A percentile compares a stretch with the other conserved stretches of the same genome.
Conservation (phyloP, 805 yeast genomes). For the Metschnikowia cubensis region DNA sequence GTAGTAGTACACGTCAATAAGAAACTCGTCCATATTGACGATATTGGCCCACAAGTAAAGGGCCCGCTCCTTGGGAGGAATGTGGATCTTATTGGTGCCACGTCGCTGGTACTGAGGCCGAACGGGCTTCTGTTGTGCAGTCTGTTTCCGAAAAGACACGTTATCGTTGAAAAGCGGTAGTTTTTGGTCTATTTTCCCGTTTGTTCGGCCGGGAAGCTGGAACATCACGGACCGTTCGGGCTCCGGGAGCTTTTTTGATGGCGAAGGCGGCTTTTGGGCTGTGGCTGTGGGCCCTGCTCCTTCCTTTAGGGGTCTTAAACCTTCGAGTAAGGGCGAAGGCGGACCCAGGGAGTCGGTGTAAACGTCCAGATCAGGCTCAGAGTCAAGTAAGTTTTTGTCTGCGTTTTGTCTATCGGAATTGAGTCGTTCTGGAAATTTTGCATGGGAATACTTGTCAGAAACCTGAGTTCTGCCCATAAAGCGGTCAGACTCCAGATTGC, state of each 20-base stretch:
- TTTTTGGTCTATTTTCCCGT: background rate
- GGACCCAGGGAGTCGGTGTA: constrained; percentile 22
- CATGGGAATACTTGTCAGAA: background rate
- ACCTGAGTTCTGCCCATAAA: too few relatives aligned
- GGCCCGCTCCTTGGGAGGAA: constrained; percentile 64
- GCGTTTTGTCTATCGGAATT: background rate
- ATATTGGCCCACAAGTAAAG: constrained; percentile 97
- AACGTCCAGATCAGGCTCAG: constrained; percentile 34
- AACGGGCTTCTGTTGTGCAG: background rate
- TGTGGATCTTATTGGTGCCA: constrained; percentile 16
- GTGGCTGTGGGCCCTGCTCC: background rate
- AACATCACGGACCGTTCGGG: constrained; percentile 10
- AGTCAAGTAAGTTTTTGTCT: constrained; percentile 24
- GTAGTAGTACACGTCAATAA: constrained; percentile 78
- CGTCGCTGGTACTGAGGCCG: constrained; percentile 3
- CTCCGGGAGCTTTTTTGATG: background rate
- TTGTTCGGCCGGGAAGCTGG: constrained; percentile 5
- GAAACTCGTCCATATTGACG: constrained; percentile 81
- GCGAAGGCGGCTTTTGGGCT: background rate
- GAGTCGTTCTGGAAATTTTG: background rate
- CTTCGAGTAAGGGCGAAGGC: constrained; percentile 14
- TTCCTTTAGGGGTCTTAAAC: background rate
- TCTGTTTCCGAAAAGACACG: constrained; percentile 2
- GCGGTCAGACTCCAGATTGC: background rate
- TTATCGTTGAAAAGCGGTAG: constrained; percentile 6